Evolutionary conservation across 176 grass and related monocot genomes (phyloP).

Genomic region (Cocos nucifera): DNA sequence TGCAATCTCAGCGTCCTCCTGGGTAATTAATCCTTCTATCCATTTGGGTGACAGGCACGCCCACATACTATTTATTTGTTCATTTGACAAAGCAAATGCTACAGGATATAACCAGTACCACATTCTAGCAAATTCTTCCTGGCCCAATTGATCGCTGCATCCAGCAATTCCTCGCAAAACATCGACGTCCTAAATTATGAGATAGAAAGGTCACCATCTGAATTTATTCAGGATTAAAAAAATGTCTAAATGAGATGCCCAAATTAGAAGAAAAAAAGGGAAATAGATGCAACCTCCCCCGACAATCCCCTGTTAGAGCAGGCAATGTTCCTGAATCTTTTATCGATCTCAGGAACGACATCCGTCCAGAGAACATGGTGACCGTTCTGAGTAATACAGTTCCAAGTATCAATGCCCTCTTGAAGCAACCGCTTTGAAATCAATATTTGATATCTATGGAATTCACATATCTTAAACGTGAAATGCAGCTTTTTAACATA

Average conservation of each 20-base stretch:
- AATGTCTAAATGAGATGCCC: no score
- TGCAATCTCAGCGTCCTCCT: slow-evolving; percentile 59
- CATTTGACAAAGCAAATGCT: slow-evolving; percentile 55
- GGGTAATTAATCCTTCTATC: slow-evolving; percentile 82
- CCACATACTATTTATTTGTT: slow-evolving; percentile 65
- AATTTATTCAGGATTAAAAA: no score
- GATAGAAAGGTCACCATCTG: no score
- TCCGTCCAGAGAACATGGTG: slow-evolving; percentile 70
- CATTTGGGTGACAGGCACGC: slow-evolving; percentile 51
- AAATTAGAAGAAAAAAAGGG: not conserved
- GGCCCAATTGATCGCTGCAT: slow-evolving; percentile 57
- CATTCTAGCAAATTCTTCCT: slow-evolving; percentile 68
- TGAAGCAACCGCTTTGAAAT: slow-evolving; percentile 64
- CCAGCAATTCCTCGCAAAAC: slow-evolving; percentile 61
- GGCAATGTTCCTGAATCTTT: slow-evolving; percentile 55
- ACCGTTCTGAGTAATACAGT: slow-evolving; percentile 56
- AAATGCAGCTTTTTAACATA: no score
- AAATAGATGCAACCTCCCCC: slow-evolving; percentile 46
- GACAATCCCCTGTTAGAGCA: slow-evolving; percentile 60
- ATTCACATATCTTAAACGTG: not conserved
- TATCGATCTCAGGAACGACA: slow-evolving; percentile 52
- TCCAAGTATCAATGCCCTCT: slow-evolving; percentile 65
- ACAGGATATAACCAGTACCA: slow-evolving; percentile 97
- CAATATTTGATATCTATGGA: slow-evolving; percentile 77
- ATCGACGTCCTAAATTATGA: slow-evolving; percentile 54